Base-by-base conservation (phyloP, 441 rosid species). In the Corymbia calophylla region DNA sequence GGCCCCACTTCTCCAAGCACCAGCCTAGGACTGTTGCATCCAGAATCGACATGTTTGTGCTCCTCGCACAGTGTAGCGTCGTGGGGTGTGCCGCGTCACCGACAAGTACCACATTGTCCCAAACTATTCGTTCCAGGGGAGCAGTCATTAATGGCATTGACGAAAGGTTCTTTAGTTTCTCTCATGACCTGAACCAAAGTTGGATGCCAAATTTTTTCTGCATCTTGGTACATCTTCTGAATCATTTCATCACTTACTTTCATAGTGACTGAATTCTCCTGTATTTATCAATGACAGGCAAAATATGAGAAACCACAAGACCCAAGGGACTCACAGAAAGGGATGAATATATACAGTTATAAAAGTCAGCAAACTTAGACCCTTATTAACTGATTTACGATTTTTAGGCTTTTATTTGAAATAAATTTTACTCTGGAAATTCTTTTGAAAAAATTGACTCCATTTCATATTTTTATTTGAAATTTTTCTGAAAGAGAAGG, bases 41-140 rank as follows among this genome's bases (percentile, higher is more conserved):
- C 49, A 88, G 89, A 31, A 88, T 19, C 39, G 87, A 88, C 89
- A 88, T 80, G 89, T 80, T 88, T 54, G 89, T 80, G 89, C 89
- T 88, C 87, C 89, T 54, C 14, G 89, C 13, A 53, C 89, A 49
- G 66, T 88, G 89, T n/a, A 87, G 89, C 14, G 73, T 88, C 15
- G 68, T 55, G 17, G 89, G 89, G 53, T 88, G 89, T 10, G 89
- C 89, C 3, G 89, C 89, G 7, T 88, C 87, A 16, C 89, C 89
- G 0, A 80, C 39, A n/a, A 88, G 66, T 60, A 80, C 89, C 29
- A 88, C 87, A 8, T 88, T 88, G 87, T 88, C 89, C 89, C 89
- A 54, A 51, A 35, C 53, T 25, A 88, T 53, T 58, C 23, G 44
- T 29, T 88, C 17, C 14, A 81, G 86, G 25, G 89, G 87, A 62